A percentile compares a stretch with the other conserved stretches of the same genome.
Conservation (phyloP, 331 rosid genomes). For the Quercus phellos region DNA sequence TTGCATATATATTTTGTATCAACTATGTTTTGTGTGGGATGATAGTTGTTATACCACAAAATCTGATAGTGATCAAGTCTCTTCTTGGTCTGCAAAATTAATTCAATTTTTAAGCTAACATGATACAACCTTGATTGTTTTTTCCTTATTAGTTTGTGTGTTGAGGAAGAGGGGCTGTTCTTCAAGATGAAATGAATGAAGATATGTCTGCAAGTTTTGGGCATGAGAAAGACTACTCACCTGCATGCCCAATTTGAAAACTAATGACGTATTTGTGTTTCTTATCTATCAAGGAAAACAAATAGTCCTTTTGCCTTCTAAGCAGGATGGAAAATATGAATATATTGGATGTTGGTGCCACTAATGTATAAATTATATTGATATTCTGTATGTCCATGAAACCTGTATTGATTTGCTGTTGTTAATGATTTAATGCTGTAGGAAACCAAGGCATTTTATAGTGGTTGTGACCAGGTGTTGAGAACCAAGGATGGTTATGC, state of each 20-base stretch:
- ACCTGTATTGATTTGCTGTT: not conserved
- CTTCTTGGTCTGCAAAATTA: not conserved
- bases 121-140: not conserved
- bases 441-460: slow-evolving; percentile 84
- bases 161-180: not conserved
- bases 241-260: not conserved
- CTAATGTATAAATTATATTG: not conserved
- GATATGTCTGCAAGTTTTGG: not conserved
- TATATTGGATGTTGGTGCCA: not conserved
- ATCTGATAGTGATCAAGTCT: not conserved
- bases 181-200: not conserved
- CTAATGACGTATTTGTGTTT: not conserved
- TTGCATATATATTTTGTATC: no score
- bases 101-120: not conserved
- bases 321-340: not conserved
- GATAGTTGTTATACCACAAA: no score
- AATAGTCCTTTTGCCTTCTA: not conserved
- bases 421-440: slow-evolving; percentile 11
- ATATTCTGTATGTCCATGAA: not conserved
- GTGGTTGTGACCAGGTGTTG: slow-evolving; percentile 85
- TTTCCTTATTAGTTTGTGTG: not conserved
- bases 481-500: slow-evolving; percentile 73
- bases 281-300: not conserved
- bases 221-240: not conserved
- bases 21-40: no score